Percentiles rank a stretch among this genome's conserved stretches.
These are phyloP conservation scores for Colletotrichum liriopes DNA, from an alignment of 2,329 filamentous ascomycete genomes.

Conservation along the genomic window DNA sequence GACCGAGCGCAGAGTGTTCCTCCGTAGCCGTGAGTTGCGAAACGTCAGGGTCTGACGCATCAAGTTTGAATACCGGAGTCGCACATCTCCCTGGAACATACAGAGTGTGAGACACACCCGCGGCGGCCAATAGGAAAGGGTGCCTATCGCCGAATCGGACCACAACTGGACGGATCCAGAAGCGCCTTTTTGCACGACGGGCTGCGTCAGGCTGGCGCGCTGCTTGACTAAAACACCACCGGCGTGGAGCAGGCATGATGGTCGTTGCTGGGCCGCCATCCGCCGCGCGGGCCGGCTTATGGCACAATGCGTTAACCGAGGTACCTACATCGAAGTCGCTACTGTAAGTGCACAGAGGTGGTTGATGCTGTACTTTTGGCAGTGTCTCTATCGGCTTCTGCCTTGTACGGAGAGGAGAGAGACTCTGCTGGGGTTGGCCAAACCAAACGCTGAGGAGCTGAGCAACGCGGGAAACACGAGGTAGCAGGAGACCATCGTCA, in stretches of 20 bases:
- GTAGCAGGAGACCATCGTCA: constrained; percentile 38
- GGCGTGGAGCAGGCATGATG: constrained; percentile 39
- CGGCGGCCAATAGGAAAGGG: constrained; percentile 39
- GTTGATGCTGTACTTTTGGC: not conserved
- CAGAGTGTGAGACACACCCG: constrained; percentile 43
- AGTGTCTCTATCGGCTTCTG: not conserved
- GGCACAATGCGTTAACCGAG: constrained; percentile 38
- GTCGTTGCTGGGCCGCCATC: constrained; percentile 41
- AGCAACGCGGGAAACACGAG: constrained; percentile 32
- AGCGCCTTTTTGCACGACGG: constrained; percentile 40
- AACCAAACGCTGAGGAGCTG: constrained; percentile 8
- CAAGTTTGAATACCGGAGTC: constrained; percentile 44
- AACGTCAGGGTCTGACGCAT: constrained; percentile 43
- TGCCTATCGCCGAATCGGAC: constrained; percentile 44
- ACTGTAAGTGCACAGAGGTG: not conserved
- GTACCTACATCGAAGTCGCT: constrained; percentile 19
- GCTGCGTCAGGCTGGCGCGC: constrained; percentile 40
- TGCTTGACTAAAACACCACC: constrained; percentile 42
- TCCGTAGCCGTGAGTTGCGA: constrained; percentile 39
- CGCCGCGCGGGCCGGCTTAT: constrained; percentile 39
- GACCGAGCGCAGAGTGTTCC: constrained; percentile 41
- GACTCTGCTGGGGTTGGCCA: not conserved
- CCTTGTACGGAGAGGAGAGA: not conserved
- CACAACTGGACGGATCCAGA: constrained; percentile 43
- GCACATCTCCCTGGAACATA: constrained; percentile 44